Evolutionary conservation across 78 protist genomes (phyloP), one percentile per base, ranked within the genome.

Genomic region (Protostelium mycophagum): DNA sequence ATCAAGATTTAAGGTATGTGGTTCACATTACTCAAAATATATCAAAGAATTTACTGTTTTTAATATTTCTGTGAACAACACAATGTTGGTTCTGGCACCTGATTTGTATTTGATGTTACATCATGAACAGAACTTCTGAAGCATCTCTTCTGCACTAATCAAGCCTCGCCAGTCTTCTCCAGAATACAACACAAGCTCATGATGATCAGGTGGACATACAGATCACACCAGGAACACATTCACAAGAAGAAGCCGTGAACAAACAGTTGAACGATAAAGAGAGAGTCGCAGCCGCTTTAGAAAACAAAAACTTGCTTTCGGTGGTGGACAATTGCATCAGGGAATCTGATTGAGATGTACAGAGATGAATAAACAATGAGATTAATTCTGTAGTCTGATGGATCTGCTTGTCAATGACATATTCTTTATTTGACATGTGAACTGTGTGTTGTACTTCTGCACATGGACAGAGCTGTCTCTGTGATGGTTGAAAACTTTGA

Each of bases 201-300:
- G 73, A 51, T 85, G 35, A 16, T 5, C 5, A 85, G 86, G 86
- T 85, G n/a, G 86, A 85, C 16, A 85, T 85, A 35, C 36, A 85
- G 16, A 85, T 85, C 36, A 36, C 86, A 16, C 86, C 86, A 16
- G 86, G 86, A 16, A 85, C 86, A 16, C 86, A 85, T 36, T 36
- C 37, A 5, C 34, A 34, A 10, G 95, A 90, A 25, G 91, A 0
- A 29, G 91, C 73, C 16, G 96, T 96, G 87, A 97, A 96, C 90
- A 97, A 96, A 92, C 99, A 97, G 90, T 91, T 97, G 38, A 96
- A 94, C 87, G 99, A 97, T 87, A 97, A 97, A 87, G 99, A 97
- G 90, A 83, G 98, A 35, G 98, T 97, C 28, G 92, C 97, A 0
- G 98, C 98, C 0, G 98, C 99, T 36, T 88, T 93, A 85, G 92